These are phyloP conservation scores for Hypoxylon intermedium DNA, from an alignment of 495 filamentous ascomycete genomes.

Conservation along the genomic window DNA sequence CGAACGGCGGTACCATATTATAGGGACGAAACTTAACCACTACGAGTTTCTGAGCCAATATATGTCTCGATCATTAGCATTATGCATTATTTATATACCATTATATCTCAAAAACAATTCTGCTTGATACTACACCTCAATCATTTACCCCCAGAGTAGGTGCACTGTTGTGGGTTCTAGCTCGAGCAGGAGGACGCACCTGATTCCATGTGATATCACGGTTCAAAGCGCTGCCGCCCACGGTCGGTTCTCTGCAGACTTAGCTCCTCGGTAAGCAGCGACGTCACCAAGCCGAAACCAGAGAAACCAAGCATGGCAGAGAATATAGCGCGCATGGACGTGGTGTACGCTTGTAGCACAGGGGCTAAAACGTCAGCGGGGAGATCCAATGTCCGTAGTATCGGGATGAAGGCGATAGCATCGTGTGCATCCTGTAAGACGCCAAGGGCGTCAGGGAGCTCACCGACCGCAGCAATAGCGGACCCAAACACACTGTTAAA, in stretches of 20 bases:
- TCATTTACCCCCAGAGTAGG: too few species aligned
- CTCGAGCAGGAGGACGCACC: too few species aligned
- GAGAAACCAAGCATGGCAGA: conserved; percentile 33
- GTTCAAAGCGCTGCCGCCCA: conserved; percentile 30
- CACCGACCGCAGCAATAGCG: conserved; percentile 17
- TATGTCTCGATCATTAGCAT: too few species aligned
- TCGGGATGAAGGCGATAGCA: conserved; percentile 35
- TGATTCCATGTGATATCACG: background rate
- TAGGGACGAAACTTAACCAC: too few species aligned
- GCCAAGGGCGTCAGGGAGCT: conserved; percentile 21
- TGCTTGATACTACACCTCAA: too few species aligned
- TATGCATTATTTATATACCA: too few species aligned
- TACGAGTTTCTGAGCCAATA: too few species aligned
- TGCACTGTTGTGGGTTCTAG: too few species aligned
- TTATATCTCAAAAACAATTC: too few species aligned
- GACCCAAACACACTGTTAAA: conserved; percentile 43
- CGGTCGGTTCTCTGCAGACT: conserved; percentile 29
- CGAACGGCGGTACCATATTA: too few species aligned
- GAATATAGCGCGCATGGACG: conserved; percentile 31
- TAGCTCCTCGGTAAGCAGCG: conserved; percentile 29
- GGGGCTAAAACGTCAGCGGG: conserved; percentile 17
- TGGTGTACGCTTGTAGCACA: conserved; percentile 19
- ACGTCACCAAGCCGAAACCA: conserved; percentile 27
- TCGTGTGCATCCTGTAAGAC: conserved; percentile 16
- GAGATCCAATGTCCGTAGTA: conserved; percentile 20